Evolutionary conservation across 139 green algal species (phyloP), one percentile per base, ranked within the genome.

Genomic region (Chlamydomonas sp.): DNA sequence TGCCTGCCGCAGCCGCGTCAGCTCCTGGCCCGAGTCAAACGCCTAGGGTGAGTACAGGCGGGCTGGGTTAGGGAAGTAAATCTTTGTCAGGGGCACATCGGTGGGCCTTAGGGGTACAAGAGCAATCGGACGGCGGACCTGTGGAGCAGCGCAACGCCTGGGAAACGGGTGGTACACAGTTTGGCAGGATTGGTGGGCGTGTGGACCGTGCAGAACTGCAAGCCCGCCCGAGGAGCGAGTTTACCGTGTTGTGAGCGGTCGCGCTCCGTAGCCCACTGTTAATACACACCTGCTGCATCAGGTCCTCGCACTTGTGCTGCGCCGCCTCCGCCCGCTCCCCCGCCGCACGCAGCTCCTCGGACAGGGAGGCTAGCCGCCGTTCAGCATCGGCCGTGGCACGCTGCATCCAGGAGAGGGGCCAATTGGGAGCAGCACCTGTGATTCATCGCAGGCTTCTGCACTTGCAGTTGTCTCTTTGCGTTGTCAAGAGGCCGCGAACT

Each of bases 291-390:
- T 87, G 83, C 73, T 75, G 18, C 5, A 80, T 49, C 14, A 80
- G 75, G 73, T 87, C 62, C 61, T 74, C 73, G 73, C 83, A 81
- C 49, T 74, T 63, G n/a, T 67, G 73, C 83, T 80, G 83, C 31
- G 73, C 73, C 7, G 76, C 73, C 0, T 72, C 72, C 62, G 73
- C 72, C 62, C 20, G 31, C 20, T 87, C 62, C 60, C 8, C 63
- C 2, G 62, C 17, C 17, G 9, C 31, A 12, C 60, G 31, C 62
- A 87, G 83, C 83, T 87, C 58, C 31, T 87, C 83, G 14, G 14
- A 4, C 12, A 87, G 72, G 2, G 4, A 18, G 10, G 7, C 15
- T 5, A 78, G 20, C 15, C 57, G 83, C 5, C 62, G 7, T 62
- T 80, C 61, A 2, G 83, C 83, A 4, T 80, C 72, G 62, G 74